Evolutionary conservation across 2,329 filamentous ascomycete genomes (phyloP).

Genomic region (Aureobasidium vineae): DNA sequence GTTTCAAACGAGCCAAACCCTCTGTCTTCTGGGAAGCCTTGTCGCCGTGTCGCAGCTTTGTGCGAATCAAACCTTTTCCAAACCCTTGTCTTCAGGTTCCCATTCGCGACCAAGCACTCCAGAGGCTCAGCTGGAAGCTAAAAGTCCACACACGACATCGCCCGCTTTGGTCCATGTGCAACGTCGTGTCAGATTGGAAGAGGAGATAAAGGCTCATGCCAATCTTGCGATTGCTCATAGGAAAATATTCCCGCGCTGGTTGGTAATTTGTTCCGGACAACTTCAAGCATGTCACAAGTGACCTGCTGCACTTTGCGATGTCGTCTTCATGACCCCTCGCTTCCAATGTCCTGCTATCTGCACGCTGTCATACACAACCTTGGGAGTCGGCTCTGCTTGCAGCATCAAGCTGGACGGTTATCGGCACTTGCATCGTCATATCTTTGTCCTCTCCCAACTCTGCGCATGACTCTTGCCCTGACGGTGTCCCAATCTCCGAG

Average conservation of each 20-base stretch:
- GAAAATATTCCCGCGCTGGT: not conserved
- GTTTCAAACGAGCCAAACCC: constrained; percentile 15
- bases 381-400: not conserved
- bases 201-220: not conserved
- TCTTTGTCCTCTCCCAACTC: not conserved
- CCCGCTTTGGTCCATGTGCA: constrained; percentile 16
- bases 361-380: constrained; percentile 1
- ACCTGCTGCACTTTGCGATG: not conserved
- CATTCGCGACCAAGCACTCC: constrained; percentile 21
- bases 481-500: constrained; percentile 10
- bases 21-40: not conserved
- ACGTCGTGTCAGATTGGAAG: constrained; percentile 14
- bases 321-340: not conserved
- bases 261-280: not conserved
- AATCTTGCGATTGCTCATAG: not conserved
- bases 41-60: not conserved
- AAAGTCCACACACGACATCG: constrained; percentile 16
- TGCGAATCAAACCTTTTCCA: constrained; percentile 20
- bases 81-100: not conserved
- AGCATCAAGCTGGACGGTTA: constrained; percentile 13
- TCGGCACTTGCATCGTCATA: constrained; percentile 18
- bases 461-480: constrained; percentile 14
- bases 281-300: not conserved
- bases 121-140: constrained; percentile 16
- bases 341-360: not conserved